Conservation (phyloP, 169 alveolate species). For the Eimeria acervulina region DNA sequence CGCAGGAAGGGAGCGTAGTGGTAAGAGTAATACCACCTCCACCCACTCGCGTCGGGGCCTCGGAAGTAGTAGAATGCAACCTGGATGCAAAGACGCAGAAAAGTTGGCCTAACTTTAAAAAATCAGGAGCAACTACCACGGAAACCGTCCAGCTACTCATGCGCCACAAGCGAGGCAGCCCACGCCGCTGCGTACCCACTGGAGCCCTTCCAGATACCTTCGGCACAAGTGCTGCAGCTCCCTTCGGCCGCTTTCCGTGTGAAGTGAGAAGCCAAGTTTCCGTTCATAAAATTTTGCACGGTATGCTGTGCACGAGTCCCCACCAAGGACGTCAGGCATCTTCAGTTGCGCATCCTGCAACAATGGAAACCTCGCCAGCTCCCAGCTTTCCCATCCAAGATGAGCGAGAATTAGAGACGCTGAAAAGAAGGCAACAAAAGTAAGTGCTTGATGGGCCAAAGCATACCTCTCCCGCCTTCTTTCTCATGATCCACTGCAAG, state of each 20-base stretch:
- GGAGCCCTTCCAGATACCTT: slow-evolving; percentile 95
- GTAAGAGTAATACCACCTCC: slow-evolving; percentile 99
- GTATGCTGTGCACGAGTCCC: slow-evolving; percentile 46
- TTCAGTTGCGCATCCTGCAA: slow-evolving; percentile 25
- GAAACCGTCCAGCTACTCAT: neutral
- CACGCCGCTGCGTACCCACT: slow-evolving; percentile 92
- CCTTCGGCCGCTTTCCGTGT: slow-evolving; percentile 67
- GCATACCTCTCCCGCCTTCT: slow-evolving; percentile 25
- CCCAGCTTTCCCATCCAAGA: neutral
- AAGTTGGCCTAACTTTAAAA: neutral
- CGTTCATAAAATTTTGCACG: slow-evolving; percentile 71
- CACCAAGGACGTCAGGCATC: neutral
- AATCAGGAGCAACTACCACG: neutral
- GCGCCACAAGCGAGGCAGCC: neutral
- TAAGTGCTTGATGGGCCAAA: neutral
- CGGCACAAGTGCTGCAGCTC: slow-evolving; percentile 87
- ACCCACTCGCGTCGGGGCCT: slow-evolving; percentile 89
- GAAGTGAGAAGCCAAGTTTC: slow-evolving; percentile 78
- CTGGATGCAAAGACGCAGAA: slow-evolving; percentile 10
- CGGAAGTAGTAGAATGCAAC: slow-evolving; percentile 83
- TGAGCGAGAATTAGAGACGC: neutral
- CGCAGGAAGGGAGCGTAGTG: slow-evolving; percentile 99
- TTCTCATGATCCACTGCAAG: slow-evolving; percentile 27
- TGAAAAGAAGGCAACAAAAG: neutral
- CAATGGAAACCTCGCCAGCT: neutral